A percentile compares a stretch with the other conserved stretches of the same genome.
Conservation (phyloP, 345 rosid species). For the Populus tremula region DNA sequence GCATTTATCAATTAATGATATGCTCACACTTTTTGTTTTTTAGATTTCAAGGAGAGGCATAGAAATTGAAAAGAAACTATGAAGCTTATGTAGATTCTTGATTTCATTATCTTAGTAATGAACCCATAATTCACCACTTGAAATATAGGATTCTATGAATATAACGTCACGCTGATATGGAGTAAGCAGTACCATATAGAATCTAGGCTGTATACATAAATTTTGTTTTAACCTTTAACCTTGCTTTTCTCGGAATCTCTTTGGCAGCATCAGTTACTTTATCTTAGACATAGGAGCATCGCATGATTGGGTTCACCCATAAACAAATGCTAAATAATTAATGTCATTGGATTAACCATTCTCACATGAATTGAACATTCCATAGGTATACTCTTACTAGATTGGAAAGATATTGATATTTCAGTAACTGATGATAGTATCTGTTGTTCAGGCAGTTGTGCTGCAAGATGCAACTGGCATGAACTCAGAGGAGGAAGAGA, state of each 20-base stretch:
- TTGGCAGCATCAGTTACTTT: neutral
- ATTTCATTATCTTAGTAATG: neutral
- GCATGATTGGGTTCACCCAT: neutral
- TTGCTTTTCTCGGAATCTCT: neutral
- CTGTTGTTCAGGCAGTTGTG: constrained; percentile 50
- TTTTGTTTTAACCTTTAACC: neutral
- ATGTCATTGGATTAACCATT: neutral
- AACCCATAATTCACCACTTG: neutral
- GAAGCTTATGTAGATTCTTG: neutral
- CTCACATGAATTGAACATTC: neutral
- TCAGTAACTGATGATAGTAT: constrained; percentile 18
- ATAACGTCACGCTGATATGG: neutral
- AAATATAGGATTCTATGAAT: neutral
- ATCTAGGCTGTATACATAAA: neutral
- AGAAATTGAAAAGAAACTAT: neutral
- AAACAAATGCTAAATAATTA: neutral
- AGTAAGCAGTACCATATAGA: neutral
- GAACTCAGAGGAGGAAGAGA: constrained; percentile 45
- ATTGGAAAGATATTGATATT: constrained; percentile 10
- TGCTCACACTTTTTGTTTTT: neutral
- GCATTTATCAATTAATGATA: neutral
- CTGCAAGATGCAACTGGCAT: constrained; percentile 29
- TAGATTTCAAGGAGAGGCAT: neutral
- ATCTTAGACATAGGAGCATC: constrained; percentile 1
- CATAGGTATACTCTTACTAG: neutral